Conservation (phyloP, 1,284 basidiomycete genomes). For the Psilocybe mexicana region DNA sequence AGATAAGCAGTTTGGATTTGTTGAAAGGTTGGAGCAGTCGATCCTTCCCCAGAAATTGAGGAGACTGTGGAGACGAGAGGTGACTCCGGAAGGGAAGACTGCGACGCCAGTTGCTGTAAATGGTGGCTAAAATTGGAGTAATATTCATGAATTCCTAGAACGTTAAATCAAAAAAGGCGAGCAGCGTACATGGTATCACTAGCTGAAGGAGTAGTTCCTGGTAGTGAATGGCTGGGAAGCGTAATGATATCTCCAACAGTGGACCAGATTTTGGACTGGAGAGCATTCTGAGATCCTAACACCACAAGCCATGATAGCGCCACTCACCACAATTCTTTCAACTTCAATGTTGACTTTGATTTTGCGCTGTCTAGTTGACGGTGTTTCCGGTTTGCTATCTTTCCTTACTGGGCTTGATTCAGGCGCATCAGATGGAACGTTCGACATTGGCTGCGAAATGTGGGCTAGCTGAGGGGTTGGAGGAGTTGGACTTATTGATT, state of each 20-base stretch:
- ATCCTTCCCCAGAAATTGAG: constrained; percentile 36
- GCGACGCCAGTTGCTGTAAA: constrained; percentile 44
- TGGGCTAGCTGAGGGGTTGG: neutral
- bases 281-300: neutral
- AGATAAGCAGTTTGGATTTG: constrained; percentile 71
- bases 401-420: neutral
- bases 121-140: constrained; percentile 42
- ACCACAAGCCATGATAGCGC: neutral
- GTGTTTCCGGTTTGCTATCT: constrained; percentile 7
- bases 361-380: constrained; percentile 18
- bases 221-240: constrained; percentile 31
- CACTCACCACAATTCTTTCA: constrained; percentile 59
- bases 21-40: constrained; percentile 48
- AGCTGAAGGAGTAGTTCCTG: constrained; percentile 40
- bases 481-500: neutral
- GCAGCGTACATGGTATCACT: constrained; percentile 65
- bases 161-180: neutral
- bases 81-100: constrained; percentile 48
- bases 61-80: constrained; percentile 49
- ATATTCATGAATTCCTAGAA: neutral
- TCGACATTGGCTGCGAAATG: neutral
- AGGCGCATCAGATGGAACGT: neutral
- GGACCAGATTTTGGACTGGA: constrained; percentile 66
- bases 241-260: constrained; percentile 64
- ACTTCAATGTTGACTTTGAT: constrained; percentile 41